These are phyloP conservation scores for Ustanciosporium gigantosporum DNA, from an alignment of 1,284 basidiomycete species.

Conservation along the genomic window DNA sequence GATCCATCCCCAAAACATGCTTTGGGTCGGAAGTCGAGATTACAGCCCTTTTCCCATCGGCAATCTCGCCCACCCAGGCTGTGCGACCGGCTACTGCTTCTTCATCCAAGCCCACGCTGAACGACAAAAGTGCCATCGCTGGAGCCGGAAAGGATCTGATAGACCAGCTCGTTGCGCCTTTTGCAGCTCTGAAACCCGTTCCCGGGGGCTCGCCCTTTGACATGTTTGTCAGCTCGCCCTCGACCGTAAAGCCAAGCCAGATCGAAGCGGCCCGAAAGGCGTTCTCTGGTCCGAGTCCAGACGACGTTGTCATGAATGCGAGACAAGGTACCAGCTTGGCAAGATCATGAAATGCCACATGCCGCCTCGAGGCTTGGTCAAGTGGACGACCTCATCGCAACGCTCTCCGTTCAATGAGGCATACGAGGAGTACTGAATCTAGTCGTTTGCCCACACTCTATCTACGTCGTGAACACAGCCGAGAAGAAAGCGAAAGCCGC, in stretches of 20 bases:
- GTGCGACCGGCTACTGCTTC: too few relatives aligned
- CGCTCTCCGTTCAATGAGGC: too few relatives aligned
- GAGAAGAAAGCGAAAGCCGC: too few relatives aligned
- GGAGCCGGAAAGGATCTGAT: slow-evolving; percentile 6
- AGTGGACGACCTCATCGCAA: background rate
- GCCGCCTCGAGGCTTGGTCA: too few relatives aligned
- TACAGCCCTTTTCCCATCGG: slow-evolving; percentile 38
- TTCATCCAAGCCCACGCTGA: background rate
- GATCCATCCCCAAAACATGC: slow-evolving; percentile 23
- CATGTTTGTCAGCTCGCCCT: slow-evolving; percentile 17
- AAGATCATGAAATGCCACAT: too few relatives aligned
- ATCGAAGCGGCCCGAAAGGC: slow-evolving; percentile 55
- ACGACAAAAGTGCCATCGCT: slow-evolving; percentile 13
- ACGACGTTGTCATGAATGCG: slow-evolving; percentile 78
- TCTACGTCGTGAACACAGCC: slow-evolving; percentile 15
- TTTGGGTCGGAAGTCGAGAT: slow-evolving; percentile 32
- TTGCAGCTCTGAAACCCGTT: slow-evolving; percentile 5
- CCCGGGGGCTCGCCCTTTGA: slow-evolving; percentile 39
- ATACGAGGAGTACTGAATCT: background rate
- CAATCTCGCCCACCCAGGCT: background rate
- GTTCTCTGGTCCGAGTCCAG: slow-evolving; percentile 82
- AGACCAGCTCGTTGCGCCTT: background rate
- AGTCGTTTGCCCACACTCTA: background rate
- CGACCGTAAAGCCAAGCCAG: slow-evolving; percentile 5
- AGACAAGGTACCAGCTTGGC: slow-evolving; percentile 70